Conservation (phyloP, 2,329 filamentous ascomycete species). For the Colletotrichum gloeosporioides region DNA sequence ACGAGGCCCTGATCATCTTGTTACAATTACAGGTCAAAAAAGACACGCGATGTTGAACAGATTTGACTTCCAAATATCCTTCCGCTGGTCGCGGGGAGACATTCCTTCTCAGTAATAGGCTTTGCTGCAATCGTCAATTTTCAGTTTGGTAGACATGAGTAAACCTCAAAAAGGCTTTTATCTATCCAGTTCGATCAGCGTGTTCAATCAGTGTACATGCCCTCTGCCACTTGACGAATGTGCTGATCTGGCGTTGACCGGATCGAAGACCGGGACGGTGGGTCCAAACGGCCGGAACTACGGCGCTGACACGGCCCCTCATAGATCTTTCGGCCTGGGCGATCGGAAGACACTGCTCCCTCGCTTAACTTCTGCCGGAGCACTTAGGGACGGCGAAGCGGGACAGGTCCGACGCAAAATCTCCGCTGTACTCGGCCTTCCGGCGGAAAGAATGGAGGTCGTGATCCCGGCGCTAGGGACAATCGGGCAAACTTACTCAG, state of each 20-base stretch:
- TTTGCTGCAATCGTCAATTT: not conserved
- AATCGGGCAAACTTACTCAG: not conserved
- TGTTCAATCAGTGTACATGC: not conserved
- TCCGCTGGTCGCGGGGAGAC: not conserved
- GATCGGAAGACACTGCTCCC: not conserved
- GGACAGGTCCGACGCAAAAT: not conserved
- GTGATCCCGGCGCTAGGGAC: not conserved
- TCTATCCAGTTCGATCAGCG: not conserved
- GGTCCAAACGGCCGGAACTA: not conserved
- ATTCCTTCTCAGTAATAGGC: not conserved
- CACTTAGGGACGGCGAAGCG: not conserved
- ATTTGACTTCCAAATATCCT: not conserved
- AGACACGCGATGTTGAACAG: not conserved
- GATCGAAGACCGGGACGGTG: not conserved
- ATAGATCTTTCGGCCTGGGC: not conserved
- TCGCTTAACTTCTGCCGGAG: not conserved
- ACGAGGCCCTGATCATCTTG: not conserved
- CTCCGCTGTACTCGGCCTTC: not conserved
- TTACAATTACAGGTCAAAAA: not conserved
- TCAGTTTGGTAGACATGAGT: not conserved
- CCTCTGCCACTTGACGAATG: not conserved
- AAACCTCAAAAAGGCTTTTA: not conserved
- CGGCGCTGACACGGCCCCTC: not conserved
- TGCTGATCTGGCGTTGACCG: not conserved
- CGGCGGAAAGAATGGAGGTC: not conserved